Evolutionary conservation across 306 rosid genomes (phyloP), one percentile per base, ranked within the genome.

Genomic region (Trifolium dubium): DNA sequence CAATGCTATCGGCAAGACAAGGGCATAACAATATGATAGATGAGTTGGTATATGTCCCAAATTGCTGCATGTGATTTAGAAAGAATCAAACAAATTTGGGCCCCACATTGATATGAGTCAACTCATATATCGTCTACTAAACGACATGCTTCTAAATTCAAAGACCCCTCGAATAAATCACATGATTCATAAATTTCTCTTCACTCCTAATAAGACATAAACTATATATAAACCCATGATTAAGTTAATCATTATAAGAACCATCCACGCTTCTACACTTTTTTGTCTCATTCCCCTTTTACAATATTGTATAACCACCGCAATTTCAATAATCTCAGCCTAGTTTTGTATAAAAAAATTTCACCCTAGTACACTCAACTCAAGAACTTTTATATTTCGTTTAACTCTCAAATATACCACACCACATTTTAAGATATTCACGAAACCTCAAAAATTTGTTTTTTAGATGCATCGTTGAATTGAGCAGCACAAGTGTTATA

Each of bases 191-290:
- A 60, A 12, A 72, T 74, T 82, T 75, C 73, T 64, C 50, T 61
- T 46, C 54, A 65, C 77, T 58, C 81, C 69, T 43, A 23, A 8
- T 32, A 30, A 59, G 46, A 64, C 32, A 37, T 18, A 31, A 58
- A 71, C 75, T 71, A 72, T 29, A 71, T 67, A 23, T 65, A 10
- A 41, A 4, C 68, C 37, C 62, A 17, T 46, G 31, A n/a, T 49
- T 68, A 13, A 66, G 60, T 54, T 69, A 30, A 54, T 62, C 76
- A 39, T 2, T 6, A 23, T 23, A 12, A 67, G 86, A 88, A 88
- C 76, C 90, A 82, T 80, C 90, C 83, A 58, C 44, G 85, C 85
- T 76, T 74, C 75, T 76, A 49, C 91, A 40, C 63, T 72, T 61
- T 67, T 58, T 81, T 90, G 90, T 86, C 92, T 5, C 74, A 64